These are phyloP conservation scores for Pichia kudriavzevii DNA, from an alignment of 1,139 yeast species.

Conservation along the genomic window DNA sequence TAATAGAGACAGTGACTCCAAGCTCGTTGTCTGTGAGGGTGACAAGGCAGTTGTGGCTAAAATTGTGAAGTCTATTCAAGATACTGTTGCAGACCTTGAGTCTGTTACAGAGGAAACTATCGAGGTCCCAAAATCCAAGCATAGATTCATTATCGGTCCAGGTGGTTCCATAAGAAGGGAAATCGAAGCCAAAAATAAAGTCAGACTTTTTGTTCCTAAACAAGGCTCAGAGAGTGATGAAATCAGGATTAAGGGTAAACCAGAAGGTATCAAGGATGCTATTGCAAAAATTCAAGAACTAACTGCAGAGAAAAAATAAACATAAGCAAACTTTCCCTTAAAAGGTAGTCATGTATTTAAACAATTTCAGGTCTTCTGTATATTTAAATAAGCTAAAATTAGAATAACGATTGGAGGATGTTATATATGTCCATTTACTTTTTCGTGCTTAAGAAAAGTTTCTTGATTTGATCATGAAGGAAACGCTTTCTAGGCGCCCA, in stretches of 20 bases:
- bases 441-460: no score
- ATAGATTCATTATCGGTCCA: conserved; percentile 73
- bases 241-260: conserved; percentile 49
- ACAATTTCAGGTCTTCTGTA: no score
- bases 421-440: no score
- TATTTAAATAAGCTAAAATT: no score
- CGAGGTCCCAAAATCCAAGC: conserved; percentile 67
- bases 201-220: conserved; percentile 62
- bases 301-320: conserved; percentile 35
- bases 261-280: conserved; percentile 53
- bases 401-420: no score
- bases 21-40: conserved; percentile 63
- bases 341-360: no score
- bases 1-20: conserved; percentile 56
- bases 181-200: conserved; percentile 63
- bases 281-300: conserved; percentile 48
- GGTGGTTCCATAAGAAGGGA: conserved; percentile 70
- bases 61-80: conserved; percentile 56
- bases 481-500: no score
- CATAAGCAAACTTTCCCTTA: no score
- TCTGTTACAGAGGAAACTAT: conserved; percentile 50
- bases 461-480: no score
- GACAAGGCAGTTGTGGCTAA: conserved; percentile 66
- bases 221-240: conserved; percentile 40
- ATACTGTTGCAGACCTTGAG: conserved; percentile 59